A percentile compares a stretch with the other conserved stretches of the same genome.
Evolutionary conservation across 495 filamentous ascomycete species (phyloP).

Genomic region (Neurospora hispaniola): DNA sequence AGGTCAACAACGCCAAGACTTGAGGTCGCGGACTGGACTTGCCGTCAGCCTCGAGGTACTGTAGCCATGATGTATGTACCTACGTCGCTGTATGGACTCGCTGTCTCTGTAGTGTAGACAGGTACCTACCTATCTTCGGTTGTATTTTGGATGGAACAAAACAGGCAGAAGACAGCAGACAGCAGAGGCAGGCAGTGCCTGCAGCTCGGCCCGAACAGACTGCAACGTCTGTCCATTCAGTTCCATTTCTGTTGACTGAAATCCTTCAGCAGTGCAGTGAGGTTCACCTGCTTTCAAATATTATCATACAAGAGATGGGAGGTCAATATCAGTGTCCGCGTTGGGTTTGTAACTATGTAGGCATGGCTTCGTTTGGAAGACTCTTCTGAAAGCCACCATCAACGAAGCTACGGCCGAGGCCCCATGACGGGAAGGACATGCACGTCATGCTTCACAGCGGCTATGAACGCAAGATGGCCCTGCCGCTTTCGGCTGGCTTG

Average conservation of each 20-base stretch:
- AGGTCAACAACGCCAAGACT: background rate
- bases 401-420: background rate
- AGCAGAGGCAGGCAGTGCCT: background rate
- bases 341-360: background rate
- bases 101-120: background rate
- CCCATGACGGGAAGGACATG: background rate
- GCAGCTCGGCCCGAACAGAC: background rate
- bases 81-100: no score
- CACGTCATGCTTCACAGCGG: background rate
- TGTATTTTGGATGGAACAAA: background rate
- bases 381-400: background rate
- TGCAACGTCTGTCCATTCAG: background rate
- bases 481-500: background rate
- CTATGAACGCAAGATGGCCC: background rate
- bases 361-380: background rate
- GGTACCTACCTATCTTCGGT: background rate
- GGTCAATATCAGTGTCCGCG: background rate
- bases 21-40: background rate
- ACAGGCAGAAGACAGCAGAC: background rate
- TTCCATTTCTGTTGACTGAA: background rate
- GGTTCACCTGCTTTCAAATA: background rate
- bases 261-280: background rate
- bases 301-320: background rate
- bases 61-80: no score
- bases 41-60: background rate